Evolutionary conservation across 495 filamentous ascomycete species (phyloP).

Genomic region (Xylaria castorea): DNA sequence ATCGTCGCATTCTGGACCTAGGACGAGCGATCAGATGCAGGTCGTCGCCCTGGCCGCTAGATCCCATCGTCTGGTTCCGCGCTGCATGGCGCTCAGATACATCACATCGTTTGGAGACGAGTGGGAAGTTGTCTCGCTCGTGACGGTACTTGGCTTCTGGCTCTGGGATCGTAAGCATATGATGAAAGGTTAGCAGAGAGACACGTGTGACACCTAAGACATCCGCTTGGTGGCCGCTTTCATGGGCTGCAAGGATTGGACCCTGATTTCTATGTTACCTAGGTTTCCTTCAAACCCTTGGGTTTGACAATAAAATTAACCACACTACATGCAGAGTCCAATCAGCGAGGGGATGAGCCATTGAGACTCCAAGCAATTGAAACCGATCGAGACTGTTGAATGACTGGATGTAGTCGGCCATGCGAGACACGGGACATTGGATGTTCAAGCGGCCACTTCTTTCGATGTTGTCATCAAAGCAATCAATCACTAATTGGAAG

Average conservation of each 20-base stretch:
- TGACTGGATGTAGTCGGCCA: background rate
- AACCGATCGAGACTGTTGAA: background rate
- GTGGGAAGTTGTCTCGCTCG: slow-evolving; percentile 24
- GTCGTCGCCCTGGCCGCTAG: slow-evolving; percentile 24
- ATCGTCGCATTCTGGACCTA: background rate
- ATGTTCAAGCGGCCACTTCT: background rate
- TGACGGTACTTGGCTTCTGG: slow-evolving; percentile 25
- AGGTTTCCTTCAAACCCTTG: slow-evolving; percentile 6
- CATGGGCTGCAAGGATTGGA: slow-evolving; percentile 10
- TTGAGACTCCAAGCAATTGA: background rate
- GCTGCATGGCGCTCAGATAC: slow-evolving; percentile 9
- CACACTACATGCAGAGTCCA: background rate
- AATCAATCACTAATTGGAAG: slow-evolving; percentile 4
- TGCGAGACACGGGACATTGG: background rate
- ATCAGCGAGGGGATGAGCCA: background rate
- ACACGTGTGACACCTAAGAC: slow-evolving; percentile 16
- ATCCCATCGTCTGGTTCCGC: background rate
- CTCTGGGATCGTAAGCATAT: slow-evolving; percentile 24
- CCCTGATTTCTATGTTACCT: slow-evolving; percentile 20
- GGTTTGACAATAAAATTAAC: slow-evolving; percentile 16
- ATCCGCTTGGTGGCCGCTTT: background rate
- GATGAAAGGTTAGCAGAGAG: slow-evolving; percentile 21
- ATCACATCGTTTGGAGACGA: slow-evolving; percentile 25
- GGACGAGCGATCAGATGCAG: slow-evolving; percentile 17
- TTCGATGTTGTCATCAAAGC: background rate